phyloP scores from a whole-genome alignment of 768 basidiomycete species.

The Boletus subcaerulescens region DNA sequence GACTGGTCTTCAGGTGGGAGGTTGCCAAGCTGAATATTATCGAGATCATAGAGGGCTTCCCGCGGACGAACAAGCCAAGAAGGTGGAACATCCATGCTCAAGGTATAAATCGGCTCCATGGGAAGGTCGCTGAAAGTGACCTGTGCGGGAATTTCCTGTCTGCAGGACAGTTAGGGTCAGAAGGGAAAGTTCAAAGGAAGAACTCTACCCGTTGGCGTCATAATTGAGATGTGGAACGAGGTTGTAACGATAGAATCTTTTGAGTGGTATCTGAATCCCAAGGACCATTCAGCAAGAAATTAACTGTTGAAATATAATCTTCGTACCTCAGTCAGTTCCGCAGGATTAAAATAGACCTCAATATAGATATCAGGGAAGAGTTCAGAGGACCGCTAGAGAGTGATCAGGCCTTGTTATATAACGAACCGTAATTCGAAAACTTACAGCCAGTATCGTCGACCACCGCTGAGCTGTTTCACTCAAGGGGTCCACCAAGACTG shows the following conservation, averaged over 20 bases:
- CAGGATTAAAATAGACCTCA: slow-evolving; percentile 79
- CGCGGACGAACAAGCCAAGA: slow-evolving; percentile 94
- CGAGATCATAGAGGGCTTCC: slow-evolving; percentile 87
- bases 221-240: slow-evolving; percentile 57
- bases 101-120: slow-evolving; percentile 84
- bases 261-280: slow-evolving; percentile 69
- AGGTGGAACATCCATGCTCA: slow-evolving; percentile 87
- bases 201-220: slow-evolving; percentile 60
- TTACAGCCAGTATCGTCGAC: slow-evolving; percentile 73
- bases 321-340: slow-evolving; percentile 61
- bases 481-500: slow-evolving; percentile 78
- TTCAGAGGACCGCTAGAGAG: slow-evolving; percentile 23
- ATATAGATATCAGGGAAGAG: slow-evolving; percentile 63
- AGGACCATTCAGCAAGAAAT: background rate
- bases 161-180: slow-evolving; percentile 25
- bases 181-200: background rate
- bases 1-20: slow-evolving; percentile 53
- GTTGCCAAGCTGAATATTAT: slow-evolving; percentile 85
- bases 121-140: slow-evolving; percentile 74
- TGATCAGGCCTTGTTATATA: background rate
- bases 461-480: slow-evolving; percentile 85
- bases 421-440: slow-evolving; percentile 5
- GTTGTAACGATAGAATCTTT: slow-evolving; percentile 88
- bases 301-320: background rate
- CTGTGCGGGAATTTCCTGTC: slow-evolving; percentile 55